Conservation (phyloP, 1,284 basidiomycete species). For the Puccinia coronata region DNA sequence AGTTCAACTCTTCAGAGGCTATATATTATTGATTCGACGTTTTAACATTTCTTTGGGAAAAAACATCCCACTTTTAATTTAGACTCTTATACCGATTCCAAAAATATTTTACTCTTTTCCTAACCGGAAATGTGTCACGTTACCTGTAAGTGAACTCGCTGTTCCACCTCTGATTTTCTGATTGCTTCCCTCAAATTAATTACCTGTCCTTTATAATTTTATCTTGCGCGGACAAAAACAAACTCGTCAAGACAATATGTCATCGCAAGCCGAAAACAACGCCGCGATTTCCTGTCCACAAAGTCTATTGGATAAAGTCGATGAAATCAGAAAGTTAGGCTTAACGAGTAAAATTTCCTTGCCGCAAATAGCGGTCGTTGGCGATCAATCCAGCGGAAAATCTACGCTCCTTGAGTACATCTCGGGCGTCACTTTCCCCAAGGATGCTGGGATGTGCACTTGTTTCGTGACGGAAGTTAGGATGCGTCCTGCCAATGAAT, state of each 20-base stretch:
- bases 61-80: too few relatives aligned
- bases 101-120: too few relatives aligned
- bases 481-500: constrained; percentile 68
- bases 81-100: too few relatives aligned
- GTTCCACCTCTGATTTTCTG: too few relatives aligned
- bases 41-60: too few relatives aligned
- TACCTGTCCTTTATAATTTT: too few relatives aligned
- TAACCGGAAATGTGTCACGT: too few relatives aligned
- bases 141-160: too few relatives aligned
- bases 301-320: not conserved
- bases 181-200: too few relatives aligned
- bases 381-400: constrained; percentile 96
- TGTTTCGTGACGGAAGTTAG: constrained; percentile 96
- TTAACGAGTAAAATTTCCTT: constrained; percentile 57
- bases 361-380: constrained; percentile 95
- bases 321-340: constrained; percentile 18
- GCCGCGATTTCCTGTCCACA: constrained; percentile 4
- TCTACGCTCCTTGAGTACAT: constrained; percentile 95
- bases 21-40: too few relatives aligned
- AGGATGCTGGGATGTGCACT: constrained; percentile 99
- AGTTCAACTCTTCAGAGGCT: too few relatives aligned
- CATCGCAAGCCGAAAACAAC: not conserved
- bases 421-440: constrained; percentile 97
- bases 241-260: constrained; percentile 2
- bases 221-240: too few relatives aligned